These are phyloP conservation scores for Yamadazyma dendronema DNA, from an alignment of 1,139 yeast genomes.

Conservation along the genomic window DNA sequence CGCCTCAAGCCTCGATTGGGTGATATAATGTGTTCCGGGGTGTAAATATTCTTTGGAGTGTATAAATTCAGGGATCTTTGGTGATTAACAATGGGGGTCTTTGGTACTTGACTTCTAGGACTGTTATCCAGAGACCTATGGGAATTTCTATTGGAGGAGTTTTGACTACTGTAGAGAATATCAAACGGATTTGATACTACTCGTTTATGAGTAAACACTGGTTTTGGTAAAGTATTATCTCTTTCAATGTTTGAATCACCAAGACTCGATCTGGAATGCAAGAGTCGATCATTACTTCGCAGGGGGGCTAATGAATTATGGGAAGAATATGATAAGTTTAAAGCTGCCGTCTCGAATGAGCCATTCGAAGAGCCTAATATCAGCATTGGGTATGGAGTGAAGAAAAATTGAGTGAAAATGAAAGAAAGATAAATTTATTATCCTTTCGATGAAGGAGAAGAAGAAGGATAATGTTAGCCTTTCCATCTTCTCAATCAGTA, in stretches of 20 bases:
- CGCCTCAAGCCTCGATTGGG: slow-evolving; percentile 4
- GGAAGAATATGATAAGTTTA: slow-evolving; percentile 14
- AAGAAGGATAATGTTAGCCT: background rate
- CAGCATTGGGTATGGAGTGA: slow-evolving; percentile 7
- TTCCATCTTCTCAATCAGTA: background rate
- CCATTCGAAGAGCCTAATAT: slow-evolving; percentile 11
- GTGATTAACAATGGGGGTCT: background rate
- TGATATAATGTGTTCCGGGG: slow-evolving; percentile 8
- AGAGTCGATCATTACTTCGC: slow-evolving; percentile 12
- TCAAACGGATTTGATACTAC: slow-evolving; percentile 23
- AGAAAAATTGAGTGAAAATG: background rate
- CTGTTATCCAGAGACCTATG: background rate
- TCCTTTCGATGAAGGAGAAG: background rate
- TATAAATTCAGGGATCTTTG: slow-evolving; percentile 2
- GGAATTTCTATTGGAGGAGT: slow-evolving; percentile 1
- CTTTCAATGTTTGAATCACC: background rate
- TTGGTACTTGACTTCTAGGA: background rate
- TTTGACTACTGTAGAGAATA: slow-evolving; percentile 15
- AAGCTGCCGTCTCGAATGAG: slow-evolving; percentile 17
- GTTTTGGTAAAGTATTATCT: slow-evolving; percentile 1
- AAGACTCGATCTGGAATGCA: slow-evolving; percentile 3
- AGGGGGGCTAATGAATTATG: slow-evolving; percentile 13
- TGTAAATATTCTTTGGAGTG: slow-evolving; percentile 7
- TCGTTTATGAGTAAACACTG: slow-evolving; percentile 13
- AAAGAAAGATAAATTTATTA: background rate